Conservation (phyloP, 768 basidiomycete genomes). For the Coprinellus micaceus region DNA sequence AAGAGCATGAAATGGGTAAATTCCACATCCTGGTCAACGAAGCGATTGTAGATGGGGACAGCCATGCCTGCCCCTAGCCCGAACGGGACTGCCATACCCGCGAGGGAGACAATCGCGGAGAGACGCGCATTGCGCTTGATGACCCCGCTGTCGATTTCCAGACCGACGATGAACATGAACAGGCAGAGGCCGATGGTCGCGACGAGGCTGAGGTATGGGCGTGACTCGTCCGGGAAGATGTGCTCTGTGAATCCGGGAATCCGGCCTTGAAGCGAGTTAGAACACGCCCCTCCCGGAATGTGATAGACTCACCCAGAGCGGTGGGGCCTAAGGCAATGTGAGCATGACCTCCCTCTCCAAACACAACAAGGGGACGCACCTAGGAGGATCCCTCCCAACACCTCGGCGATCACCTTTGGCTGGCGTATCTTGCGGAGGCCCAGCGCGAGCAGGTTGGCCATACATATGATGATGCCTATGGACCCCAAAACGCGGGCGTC, state of each 20-base stretch:
- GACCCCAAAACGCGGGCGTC: not conserved
- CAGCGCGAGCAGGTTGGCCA: slow-evolving; percentile 73
- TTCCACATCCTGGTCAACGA: slow-evolving; percentile 60
- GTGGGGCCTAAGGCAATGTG: slow-evolving; percentile 40
- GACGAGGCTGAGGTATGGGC: slow-evolving; percentile 77
- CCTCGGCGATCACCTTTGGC: slow-evolving; percentile 80
- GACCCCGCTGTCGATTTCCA: slow-evolving; percentile 80
- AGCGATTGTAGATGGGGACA: slow-evolving; percentile 68
- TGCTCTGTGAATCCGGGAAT: slow-evolving; percentile 86
- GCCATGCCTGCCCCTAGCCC: slow-evolving; percentile 69
- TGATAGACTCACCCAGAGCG: slow-evolving; percentile 35
- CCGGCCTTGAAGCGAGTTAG: slow-evolving; percentile 42
- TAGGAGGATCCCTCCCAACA: slow-evolving; percentile 87
- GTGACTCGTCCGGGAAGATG: slow-evolving; percentile 73
- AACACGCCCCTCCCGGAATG: not conserved
- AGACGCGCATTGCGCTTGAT: slow-evolving; percentile 74
- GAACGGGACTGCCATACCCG: slow-evolving; percentile 87
- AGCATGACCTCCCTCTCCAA: not conserved
- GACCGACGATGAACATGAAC: slow-evolving; percentile 90
- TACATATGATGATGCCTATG: slow-evolving; percentile 76
- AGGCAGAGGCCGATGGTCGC: slow-evolving; percentile 87
- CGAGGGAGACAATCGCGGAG: slow-evolving; percentile 66
- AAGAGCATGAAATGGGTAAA: slow-evolving; percentile 95
- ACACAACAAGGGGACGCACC: slow-evolving; percentile 34
- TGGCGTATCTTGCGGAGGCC: slow-evolving; percentile 72